Base-by-base conservation (phyloP, 1,284 basidiomycete species). In the Termitomyces sp. region DNA sequence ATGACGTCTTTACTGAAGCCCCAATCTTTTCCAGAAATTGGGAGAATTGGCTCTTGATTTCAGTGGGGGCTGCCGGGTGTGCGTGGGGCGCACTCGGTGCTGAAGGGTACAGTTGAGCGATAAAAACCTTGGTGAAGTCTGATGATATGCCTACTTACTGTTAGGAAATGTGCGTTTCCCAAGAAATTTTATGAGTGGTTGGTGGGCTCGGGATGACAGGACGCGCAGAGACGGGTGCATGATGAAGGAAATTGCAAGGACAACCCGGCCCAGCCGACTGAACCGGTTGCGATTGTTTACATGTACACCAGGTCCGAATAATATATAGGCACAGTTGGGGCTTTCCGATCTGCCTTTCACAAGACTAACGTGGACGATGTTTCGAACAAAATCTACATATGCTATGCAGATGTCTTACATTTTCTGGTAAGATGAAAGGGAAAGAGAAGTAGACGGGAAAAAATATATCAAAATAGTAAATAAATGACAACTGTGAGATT, bases 131-230 rank as follows among this genome's bases (percentile, higher is more conserved):
- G 52, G 52, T 49, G 10, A 50, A 55, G 12, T 28, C 45, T 38
- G 42, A 41, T 46, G 31, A 60, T 24, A 19, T 30, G 17, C 12
- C 3, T 38, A 19, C 81, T 64, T 59, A 88, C 84, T 72, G 45
- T 77, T 70, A 26, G 84, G 77, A 74, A 80, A 84, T 44, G 73
- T 68, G 26, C 89, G 80, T 72, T 82, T 88, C 51, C 91, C 91
- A 17, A 92, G 52, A 68, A 94, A 94, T 64, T 79, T 81, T 58
- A 94, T 94, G 68, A 92, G 83, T 28, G 91, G 91, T 72, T 82
- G 62, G 66, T 78, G 71, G 54, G 66, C 60, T 62, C 74, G 60
- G 24, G 67, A 65, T 43, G 75, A 71, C 53, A 70, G 68, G 54
- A 75, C 65, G 56, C 77, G 75, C 33, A 78, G 62, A 54, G 80